These are phyloP conservation scores for Corylus americana DNA, from an alignment of 306 rosid species.

Conservation along the genomic window DNA sequence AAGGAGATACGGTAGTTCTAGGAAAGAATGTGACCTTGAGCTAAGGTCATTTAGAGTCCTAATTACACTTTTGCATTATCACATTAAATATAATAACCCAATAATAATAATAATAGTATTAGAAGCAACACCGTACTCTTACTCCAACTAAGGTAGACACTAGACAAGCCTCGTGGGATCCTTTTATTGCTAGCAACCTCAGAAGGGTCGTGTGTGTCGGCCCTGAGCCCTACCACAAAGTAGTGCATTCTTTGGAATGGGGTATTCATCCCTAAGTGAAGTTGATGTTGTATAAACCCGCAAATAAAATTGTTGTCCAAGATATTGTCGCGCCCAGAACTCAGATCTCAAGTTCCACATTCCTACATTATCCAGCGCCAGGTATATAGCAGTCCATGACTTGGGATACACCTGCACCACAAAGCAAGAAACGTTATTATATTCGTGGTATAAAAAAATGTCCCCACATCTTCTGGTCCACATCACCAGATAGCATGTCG, in stretches of 20 bases:
- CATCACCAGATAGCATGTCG: too few species aligned
- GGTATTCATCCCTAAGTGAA: slow-evolving; percentile 86
- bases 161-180: neutral
- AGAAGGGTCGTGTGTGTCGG: slow-evolving; percentile 82
- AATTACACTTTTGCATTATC: slow-evolving; percentile 29
- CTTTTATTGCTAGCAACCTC: slow-evolving; percentile 22
- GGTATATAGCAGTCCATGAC: slow-evolving; percentile 88
- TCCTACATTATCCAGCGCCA: slow-evolving; percentile 93
- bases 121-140: slow-evolving; percentile 32
- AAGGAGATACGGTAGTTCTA: slow-evolving; percentile 30
- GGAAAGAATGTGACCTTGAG: slow-evolving; percentile 96
- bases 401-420: slow-evolving; percentile 78
- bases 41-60: slow-evolving; percentile 52
- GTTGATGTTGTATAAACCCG: slow-evolving; percentile 76
- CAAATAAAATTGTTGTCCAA: slow-evolving; percentile 84
- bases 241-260: slow-evolving; percentile 88
- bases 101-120: slow-evolving; percentile 24
- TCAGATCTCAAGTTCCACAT: slow-evolving; percentile 98
- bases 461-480: too few species aligned
- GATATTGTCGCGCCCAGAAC: slow-evolving; percentile 93
- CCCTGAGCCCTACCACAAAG: slow-evolving; percentile 87
- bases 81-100: slow-evolving; percentile 25
- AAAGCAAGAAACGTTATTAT: slow-evolving; percentile 5
- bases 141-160: slow-evolving; percentile 5
- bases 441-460: too few species aligned